Conservation (phyloP, 2,329 filamentous ascomycete species). For the Pseudogymnoascus sp. region DNA sequence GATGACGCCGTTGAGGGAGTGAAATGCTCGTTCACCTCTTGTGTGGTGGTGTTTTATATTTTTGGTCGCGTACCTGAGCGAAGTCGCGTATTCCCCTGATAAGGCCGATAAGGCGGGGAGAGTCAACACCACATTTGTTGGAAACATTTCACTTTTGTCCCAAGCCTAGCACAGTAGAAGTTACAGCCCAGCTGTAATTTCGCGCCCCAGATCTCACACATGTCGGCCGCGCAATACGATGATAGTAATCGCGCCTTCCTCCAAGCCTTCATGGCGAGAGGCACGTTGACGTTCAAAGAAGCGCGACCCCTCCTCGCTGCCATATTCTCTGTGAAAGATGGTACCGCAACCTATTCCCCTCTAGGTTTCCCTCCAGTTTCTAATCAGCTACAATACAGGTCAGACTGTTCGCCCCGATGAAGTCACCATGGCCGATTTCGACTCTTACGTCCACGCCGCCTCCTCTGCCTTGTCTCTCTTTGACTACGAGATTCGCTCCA, state of each 20-base stretch:
- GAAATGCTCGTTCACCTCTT: not conserved
- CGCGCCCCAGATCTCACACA: not conserved
- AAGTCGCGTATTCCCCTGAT: slow-evolving; percentile 3
- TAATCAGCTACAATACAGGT: slow-evolving; percentile 28
- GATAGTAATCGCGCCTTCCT: slow-evolving; percentile 81
- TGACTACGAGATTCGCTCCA: slow-evolving; percentile 79
- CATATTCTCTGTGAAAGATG: slow-evolving; percentile 52
- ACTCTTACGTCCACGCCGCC: slow-evolving; percentile 60
- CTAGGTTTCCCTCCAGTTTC: not conserved
- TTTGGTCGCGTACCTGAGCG: slow-evolving; percentile 3
- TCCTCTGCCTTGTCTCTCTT: slow-evolving; percentile 69
- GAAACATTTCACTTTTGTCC: not conserved
- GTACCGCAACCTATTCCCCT: slow-evolving; percentile 12
- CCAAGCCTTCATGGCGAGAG: slow-evolving; percentile 76
- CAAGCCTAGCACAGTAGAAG: not conserved
- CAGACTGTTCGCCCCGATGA: slow-evolving; percentile 48
- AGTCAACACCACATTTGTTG: not conserved
- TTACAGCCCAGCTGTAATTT: not conserved
- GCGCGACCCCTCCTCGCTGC: slow-evolving; percentile 67
- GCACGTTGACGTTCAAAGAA: slow-evolving; percentile 68
- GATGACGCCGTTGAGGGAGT: not conserved
- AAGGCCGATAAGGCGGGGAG: not conserved
- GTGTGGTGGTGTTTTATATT: slow-evolving; percentile 1
- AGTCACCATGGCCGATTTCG: slow-evolving; percentile 61
- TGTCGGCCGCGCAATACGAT: slow-evolving; percentile 18